Conservation (phyloP, 2,329 filamentous ascomycete genomes). For the Ophiostoma novo-ulmi region DNA sequence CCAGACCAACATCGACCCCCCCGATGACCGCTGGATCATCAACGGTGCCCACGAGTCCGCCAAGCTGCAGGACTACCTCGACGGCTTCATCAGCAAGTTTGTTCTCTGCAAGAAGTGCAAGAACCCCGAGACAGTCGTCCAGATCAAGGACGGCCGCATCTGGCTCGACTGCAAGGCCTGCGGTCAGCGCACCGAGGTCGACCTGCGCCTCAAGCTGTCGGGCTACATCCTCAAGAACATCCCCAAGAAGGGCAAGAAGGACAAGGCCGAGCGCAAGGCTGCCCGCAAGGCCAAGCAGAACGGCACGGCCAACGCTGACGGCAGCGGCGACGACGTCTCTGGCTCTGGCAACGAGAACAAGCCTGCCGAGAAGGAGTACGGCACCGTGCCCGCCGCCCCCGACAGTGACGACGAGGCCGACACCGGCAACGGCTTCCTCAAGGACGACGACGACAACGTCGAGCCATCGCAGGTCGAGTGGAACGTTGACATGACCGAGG, state of each 20-base stretch:
- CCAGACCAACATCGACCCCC: constrained; percentile 95
- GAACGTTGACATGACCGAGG: constrained; percentile 94
- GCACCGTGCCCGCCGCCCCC: constrained; percentile 37
- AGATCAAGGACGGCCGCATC: constrained; percentile 90
- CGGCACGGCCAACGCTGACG: constrained; percentile 52
- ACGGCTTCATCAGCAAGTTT: constrained; percentile 97
- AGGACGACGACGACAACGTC: constrained; percentile 41
- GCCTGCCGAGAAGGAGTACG: constrained; percentile 50
- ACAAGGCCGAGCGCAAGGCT: constrained; percentile 89
- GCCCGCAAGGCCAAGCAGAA: constrained; percentile 83
- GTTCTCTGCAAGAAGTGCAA: constrained; percentile 99
- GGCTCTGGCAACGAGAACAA: constrained; percentile 41
- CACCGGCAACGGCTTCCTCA: constrained; percentile 31
- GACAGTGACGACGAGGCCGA: constrained; percentile 64
- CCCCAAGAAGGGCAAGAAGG: constrained; percentile 91
- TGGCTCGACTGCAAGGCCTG: constrained; percentile 97
- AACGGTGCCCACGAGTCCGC: constrained; percentile 92
- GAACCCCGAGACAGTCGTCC: constrained; percentile 96
- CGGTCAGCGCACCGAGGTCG: constrained; percentile 85
- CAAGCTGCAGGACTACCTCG: constrained; percentile 96
- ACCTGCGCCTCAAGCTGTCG: constrained; percentile 90
- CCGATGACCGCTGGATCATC: constrained; percentile 99
- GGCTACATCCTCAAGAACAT: constrained; percentile 97
- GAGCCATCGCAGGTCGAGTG: constrained; percentile 78
- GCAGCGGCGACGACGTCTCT: constrained; percentile 56